Evolutionary conservation across 2,329 filamentous ascomycete species (phyloP).

Genomic region (Botrytis pseudocinerea): DNA sequence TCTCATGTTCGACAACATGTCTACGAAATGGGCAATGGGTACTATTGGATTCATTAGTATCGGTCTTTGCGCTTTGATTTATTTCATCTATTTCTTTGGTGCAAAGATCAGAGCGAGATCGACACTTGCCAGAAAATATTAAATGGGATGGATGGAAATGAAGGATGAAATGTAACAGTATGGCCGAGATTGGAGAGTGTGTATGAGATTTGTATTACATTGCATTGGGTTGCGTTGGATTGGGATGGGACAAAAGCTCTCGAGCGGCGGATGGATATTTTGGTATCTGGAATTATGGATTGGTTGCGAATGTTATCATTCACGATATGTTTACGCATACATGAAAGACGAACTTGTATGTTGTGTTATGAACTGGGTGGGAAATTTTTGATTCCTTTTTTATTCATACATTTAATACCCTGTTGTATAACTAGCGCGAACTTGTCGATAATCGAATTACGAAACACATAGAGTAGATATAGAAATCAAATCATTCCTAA

Average conservation of each 20-base stretch:
- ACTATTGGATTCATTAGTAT: constrained; percentile 46
- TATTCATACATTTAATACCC: neutral
- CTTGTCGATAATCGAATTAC: no score
- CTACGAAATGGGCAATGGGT: constrained; percentile 46
- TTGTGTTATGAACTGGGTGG: neutral
- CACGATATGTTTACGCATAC: neutral
- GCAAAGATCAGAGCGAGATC: constrained; percentile 18
- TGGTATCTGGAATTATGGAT: neutral
- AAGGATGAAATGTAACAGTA: neutral
- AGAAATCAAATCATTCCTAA: no score
- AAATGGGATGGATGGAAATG: neutral
- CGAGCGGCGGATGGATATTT: neutral
- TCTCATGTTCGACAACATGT: constrained; percentile 41
- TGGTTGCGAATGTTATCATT: neutral
- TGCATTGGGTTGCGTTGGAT: neutral
- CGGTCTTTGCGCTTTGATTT: constrained; percentile 45
- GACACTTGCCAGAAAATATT: constrained; percentile 18
- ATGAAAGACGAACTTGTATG: neutral
- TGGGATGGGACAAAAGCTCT: neutral
- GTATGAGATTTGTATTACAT: constrained; percentile 2
- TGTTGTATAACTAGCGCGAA: neutral
- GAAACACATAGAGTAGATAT: no score
- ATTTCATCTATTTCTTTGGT: constrained; percentile 44
- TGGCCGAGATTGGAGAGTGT: neutral
- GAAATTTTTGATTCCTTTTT: neutral